Base-by-base conservation (phyloP, 441 rosid genomes). In the Geranium incanum region DNA sequence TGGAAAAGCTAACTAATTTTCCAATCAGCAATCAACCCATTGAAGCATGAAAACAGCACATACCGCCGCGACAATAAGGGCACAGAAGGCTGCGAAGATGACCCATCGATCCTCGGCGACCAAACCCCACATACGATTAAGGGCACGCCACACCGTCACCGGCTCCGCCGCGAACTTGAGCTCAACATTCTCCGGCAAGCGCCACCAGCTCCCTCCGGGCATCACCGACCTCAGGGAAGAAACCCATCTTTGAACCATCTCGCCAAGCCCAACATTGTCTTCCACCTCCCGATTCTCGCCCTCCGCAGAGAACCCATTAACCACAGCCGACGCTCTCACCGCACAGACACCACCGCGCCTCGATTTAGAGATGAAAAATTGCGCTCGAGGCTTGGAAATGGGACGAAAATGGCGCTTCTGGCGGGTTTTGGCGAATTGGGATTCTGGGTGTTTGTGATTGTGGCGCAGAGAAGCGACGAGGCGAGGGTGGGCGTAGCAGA, bases 131-230 rank as follows among this genome's bases (percentile, higher is more conserved):
- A 94, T 92, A 71, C 96, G 86, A 43, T 78, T 72, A 55, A 94
- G 84, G 9, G 99, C 97, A 69, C 86, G 87, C 97, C 90, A 89
- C 66, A 94, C 80, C 16, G 91, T 85, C 60, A 94, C 93, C 5
- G 97, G 97, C 73, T 94, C 77, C 43, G 93, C 97, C 67, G 80
- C 43, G 63, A 87, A 74, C 68, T 83, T 87, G 60, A 84, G 23
- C 43, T 87, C 92, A 71, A 89, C 84, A 48, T 89, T 94, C 71
- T 88, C 89, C 4, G 90, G 72, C 79, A 92, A 84, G 67, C 87
- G 83, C 99, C 97, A 90, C 97, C 97, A 94, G 67, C 85, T 84
- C 68, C 99, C 99, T 5, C 97, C 97, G 12, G 97, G 99, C 68
- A 90, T 66, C 65, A 92, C 71, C 38, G 93, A 86, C 11, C 82